Conservation (phyloP, 495 filamentous ascomycete genomes). For the Trichodelitschia bisporula region DNA sequence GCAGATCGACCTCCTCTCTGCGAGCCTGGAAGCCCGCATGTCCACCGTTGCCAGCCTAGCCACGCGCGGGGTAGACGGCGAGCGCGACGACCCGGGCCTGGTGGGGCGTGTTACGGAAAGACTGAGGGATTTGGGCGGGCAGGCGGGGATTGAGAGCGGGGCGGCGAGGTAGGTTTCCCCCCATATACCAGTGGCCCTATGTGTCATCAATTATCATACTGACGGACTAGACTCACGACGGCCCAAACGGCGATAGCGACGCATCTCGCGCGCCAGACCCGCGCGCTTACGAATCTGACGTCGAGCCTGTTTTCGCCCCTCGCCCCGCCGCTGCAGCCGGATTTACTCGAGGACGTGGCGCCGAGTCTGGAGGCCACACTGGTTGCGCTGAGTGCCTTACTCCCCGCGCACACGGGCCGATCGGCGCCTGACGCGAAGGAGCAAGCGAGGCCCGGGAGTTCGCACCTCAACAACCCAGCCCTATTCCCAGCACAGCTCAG, state of each 20-base stretch:
- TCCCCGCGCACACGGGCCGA: slow-evolving; percentile 21
- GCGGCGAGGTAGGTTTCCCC: slow-evolving; percentile 34
- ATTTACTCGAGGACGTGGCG: slow-evolving; percentile 5
- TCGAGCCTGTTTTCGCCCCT: slow-evolving; percentile 39
- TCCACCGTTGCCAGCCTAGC: slow-evolving; percentile 54
- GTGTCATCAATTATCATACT: slow-evolving; percentile 7
- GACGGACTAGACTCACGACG: slow-evolving; percentile 45
- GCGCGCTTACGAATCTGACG: slow-evolving; percentile 53
- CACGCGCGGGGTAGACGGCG: slow-evolving; percentile 45
- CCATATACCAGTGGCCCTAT: background rate
- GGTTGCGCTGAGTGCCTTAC: slow-evolving; percentile 19
- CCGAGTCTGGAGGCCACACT: slow-evolving; percentile 2
- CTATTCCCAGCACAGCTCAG: no score
- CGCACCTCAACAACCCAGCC: no score
- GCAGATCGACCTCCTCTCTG: slow-evolving; percentile 39
- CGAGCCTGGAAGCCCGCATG: slow-evolving; percentile 47
- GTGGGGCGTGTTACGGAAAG: slow-evolving; percentile 47
- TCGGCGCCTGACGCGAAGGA: slow-evolving; percentile 31
- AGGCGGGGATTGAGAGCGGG: slow-evolving; percentile 55
- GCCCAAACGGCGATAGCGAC: slow-evolving; percentile 66
- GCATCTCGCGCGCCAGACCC: slow-evolving; percentile 65
- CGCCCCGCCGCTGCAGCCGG: slow-evolving; percentile 22
- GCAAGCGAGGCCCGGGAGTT: no score
- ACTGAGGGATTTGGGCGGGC: slow-evolving; percentile 56
- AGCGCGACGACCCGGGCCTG: slow-evolving; percentile 32